Evolutionary conservation across 2,329 filamentous ascomycete species (phyloP).

Genomic region (Basipetospora chlamydospora): DNA sequence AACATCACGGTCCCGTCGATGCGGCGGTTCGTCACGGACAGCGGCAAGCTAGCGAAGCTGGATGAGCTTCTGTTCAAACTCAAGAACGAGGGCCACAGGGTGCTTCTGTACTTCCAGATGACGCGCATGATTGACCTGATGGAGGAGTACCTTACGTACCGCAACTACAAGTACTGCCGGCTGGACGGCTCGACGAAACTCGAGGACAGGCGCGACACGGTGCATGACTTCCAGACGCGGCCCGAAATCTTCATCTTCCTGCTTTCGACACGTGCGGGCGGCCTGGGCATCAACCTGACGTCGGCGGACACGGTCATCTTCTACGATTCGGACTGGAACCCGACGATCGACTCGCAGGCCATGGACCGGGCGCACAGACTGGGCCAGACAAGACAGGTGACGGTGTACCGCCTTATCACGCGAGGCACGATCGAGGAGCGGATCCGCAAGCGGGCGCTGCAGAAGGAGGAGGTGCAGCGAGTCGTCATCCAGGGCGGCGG

Average conservation of each 20-base stretch:
- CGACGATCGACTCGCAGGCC: slow-evolving; percentile 94
- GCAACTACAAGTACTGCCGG: slow-evolving; percentile 97
- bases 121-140: slow-evolving; percentile 98
- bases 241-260: slow-evolving; percentile 96
- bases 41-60: slow-evolving; percentile 84
- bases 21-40: slow-evolving; percentile 94
- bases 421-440: slow-evolving; percentile 94
- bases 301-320: slow-evolving; percentile 97
- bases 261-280: slow-evolving; percentile 88
- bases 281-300: slow-evolving; percentile 94
- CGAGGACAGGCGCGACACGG: slow-evolving; percentile 90
- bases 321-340: slow-evolving; percentile 99
- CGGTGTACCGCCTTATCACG: slow-evolving; percentile 94
- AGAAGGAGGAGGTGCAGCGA: slow-evolving; percentile 97
- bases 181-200: slow-evolving; percentile 94
- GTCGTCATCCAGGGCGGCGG: slow-evolving; percentile 91
- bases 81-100: slow-evolving; percentile 84
- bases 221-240: slow-evolving; percentile 88
- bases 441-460: slow-evolving; percentile 88
- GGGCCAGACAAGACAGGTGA: slow-evolving; percentile 89
- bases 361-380: slow-evolving; percentile 98
- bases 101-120: slow-evolving; percentile 99
- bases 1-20: slow-evolving; percentile 91
- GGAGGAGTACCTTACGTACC: slow-evolving; percentile 97
- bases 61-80: slow-evolving; percentile 78